Conservation (phyloP, 2,329 filamentous ascomycete genomes). For the Claviceps arundinis region DNA sequence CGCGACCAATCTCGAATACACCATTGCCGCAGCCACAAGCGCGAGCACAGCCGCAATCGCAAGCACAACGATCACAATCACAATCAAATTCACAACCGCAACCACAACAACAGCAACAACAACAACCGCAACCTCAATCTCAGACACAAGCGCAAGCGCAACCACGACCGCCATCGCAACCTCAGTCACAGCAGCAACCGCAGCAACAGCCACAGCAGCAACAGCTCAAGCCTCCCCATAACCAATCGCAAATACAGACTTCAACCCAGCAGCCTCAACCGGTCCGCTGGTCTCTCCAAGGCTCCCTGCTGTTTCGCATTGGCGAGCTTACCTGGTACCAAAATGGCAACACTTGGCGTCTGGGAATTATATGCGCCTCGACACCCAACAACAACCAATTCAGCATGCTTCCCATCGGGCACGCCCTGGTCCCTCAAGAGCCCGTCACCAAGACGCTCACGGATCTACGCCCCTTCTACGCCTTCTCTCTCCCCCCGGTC, state of each 20-base stretch:
- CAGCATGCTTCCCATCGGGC: conserved; percentile 28
- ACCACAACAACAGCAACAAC: background rate
- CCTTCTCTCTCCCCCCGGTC: conserved; percentile 35
- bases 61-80: conserved; percentile 5
- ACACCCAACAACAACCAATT: conserved; percentile 14
- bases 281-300: conserved; percentile 20
- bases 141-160: conserved; percentile 9
- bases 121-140: conserved; percentile 8
- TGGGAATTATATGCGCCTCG: conserved; percentile 29
- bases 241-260: background rate
- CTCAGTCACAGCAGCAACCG: conserved; percentile 4
- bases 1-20: conserved; percentile 4
- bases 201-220: conserved; percentile 7
- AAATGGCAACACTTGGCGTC: conserved; percentile 32
- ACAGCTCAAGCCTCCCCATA: conserved; percentile 1
- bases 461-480: conserved; percentile 36
- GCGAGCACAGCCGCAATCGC: conserved; percentile 6
- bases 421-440: conserved; percentile 24
- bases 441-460: conserved; percentile 24
- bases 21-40: conserved; percentile 4
- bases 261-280: conserved; percentile 4
- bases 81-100: conserved; percentile 9
- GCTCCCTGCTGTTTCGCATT: conserved; percentile 28
- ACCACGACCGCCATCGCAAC: conserved; percentile 6
- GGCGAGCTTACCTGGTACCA: conserved; percentile 40